A percentile compares a stretch with the other conserved stretches of the same genome.
Evolutionary conservation across 805 yeast genomes (phyloP).

Genomic region (Middelhovenomyces tepae): DNA sequence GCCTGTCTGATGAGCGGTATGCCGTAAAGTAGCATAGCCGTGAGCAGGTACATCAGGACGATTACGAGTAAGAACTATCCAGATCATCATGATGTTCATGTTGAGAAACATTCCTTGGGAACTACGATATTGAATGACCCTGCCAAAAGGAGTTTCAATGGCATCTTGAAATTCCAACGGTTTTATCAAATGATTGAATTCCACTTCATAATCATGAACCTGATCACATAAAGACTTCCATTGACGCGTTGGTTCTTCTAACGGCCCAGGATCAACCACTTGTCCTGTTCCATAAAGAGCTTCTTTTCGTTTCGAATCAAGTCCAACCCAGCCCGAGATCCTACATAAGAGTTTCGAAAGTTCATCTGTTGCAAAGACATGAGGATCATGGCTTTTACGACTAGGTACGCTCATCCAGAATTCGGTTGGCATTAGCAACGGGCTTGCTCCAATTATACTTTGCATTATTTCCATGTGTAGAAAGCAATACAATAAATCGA

Average conservation of each 20-base stretch:
- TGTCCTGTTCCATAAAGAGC: too few relatives aligned
- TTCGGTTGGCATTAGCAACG: constrained; percentile 7
- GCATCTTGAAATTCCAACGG: too few relatives aligned
- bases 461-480: constrained; percentile 9
- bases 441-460: constrained; percentile 5
- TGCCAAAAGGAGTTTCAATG: too few relatives aligned
- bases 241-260: neutral
- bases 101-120: too few relatives aligned
- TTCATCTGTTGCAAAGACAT: constrained; percentile 6
- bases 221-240: neutral
- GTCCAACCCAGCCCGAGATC: neutral
- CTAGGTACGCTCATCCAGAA: constrained; percentile 5
- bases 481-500: constrained; percentile 6
- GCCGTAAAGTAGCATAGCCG: too few relatives aligned
- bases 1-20: constrained; percentile 1
- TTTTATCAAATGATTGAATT: too few relatives aligned
- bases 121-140: too few relatives aligned
- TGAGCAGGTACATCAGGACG: too few relatives aligned
- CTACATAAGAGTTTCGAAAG: constrained; percentile 1
- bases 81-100: too few relatives aligned
- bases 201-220: too few relatives aligned
- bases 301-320: neutral
- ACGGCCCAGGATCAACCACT: neutral
- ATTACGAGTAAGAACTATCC: too few relatives aligned
- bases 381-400: constrained; percentile 2